Evolutionary conservation across 2,329 filamentous ascomycete genomes (phyloP), one percentile per base, ranked within the genome.

Genomic region (Cladosporium oxysporum): DNA sequence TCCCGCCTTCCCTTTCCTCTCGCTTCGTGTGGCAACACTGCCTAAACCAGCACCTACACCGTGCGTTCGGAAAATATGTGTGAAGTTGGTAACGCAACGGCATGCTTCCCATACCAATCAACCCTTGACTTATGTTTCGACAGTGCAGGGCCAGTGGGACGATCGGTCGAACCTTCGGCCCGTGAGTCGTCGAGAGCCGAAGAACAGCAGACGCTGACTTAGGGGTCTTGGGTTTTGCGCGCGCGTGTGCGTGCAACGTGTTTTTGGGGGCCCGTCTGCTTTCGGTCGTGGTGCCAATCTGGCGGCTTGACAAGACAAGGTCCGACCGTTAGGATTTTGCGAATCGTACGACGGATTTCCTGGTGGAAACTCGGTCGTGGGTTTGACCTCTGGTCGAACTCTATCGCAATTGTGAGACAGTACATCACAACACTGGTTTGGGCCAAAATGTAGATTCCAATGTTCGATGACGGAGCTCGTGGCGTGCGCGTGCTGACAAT

Each of bases 161-260:
- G 52, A 55, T 55, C 52, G 28, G 18, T 61, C 47, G 35, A 61
- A 61, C 58, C 58, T 61, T 61, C 58, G 58, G 58, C 26, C 58
- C 58, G 58, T 35, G 58, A 61, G 28, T 61, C 58, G 58, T 28
- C 26, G 28, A 5, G 58, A 23, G 35, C 58, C 35, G 58, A 47
- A 37, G n/a, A 37, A 59, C 58, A 59, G 58, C 58, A 44, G 58
- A 59, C 12, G 50, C 26, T n/a, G 28, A 21, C 52, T 55, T 47
- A 47, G 44, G 35, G 35, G 37, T 29, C 35, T 23, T 26, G 16
- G 35, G 35, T 37, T 3, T 41, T 12, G 31, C 53, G 58, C 28
- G 41, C 7, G 35, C 35, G 35, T n/a, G 37, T 44, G 37, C 37
- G 41, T 41, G 35, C 3, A 47, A 55, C 52, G 29, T 55, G 52